These are phyloP conservation scores for Cyclocybe aegerita DNA, from an alignment of 768 basidiomycete species.

Conservation along the genomic window DNA sequence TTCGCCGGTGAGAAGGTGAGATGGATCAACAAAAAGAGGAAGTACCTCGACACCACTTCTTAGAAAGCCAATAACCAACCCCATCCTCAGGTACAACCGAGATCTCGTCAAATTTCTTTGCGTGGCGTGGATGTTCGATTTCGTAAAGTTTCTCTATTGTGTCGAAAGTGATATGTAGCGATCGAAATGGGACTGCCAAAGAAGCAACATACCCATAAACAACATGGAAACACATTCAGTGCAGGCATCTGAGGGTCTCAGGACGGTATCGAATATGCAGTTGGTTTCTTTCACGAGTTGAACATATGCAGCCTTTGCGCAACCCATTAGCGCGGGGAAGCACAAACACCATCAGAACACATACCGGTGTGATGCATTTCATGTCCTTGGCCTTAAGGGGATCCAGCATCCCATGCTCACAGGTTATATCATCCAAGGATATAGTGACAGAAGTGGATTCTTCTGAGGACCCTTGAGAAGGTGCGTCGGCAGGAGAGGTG, in stretches of 20 bases:
- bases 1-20: conserved; percentile 1
- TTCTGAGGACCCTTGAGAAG: not conserved
- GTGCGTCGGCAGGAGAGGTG: not conserved
- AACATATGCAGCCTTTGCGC: conserved; percentile 39
- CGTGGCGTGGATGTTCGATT: conserved; percentile 62
- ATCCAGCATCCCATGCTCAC: conserved; percentile 61
- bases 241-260: conserved; percentile 58
- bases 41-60: conserved; percentile 73
- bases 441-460: conserved; percentile 14
- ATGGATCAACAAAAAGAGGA: conserved; percentile 6
- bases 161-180: conserved; percentile 3
- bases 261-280: conserved; percentile 46
- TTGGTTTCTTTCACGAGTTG: conserved; percentile 39
- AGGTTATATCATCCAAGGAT: conserved; percentile 50
- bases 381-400: conserved; percentile 59
- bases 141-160: conserved; percentile 66
- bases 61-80: conserved; percentile 71
- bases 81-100: conserved; percentile 41
- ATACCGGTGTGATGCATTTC: conserved; percentile 66
- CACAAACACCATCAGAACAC: conserved; percentile 3
- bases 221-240: conserved; percentile 50
- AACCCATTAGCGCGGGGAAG: conserved; percentile 2
- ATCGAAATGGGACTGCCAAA: not conserved
- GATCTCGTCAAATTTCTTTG: conserved; percentile 56
- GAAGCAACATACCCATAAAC: conserved; percentile 52